Base-by-base conservation (phyloP, 352 stramenopile species). In the Pythium chondricola region DNA sequence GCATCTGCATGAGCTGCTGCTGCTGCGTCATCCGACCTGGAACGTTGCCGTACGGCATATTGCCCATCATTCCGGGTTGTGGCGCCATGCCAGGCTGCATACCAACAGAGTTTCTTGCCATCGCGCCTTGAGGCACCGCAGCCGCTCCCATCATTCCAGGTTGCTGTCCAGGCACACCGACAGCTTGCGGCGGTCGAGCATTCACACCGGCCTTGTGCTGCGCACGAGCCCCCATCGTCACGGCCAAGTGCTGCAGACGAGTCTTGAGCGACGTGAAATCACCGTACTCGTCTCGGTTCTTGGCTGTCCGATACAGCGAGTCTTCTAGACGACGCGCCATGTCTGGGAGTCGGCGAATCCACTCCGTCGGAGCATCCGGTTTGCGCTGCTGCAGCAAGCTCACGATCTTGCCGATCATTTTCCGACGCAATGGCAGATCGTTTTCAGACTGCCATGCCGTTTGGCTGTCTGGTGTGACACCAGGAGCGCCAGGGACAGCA, bases 301-400 rank as follows among this genome's bases (percentile, higher is more conserved):
- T 75, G 54, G 96, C 67, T 48, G 88, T 93, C 36, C 85, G 80
- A 67, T 98, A 99, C 39, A 99, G 67, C 39, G 93, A 98, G 57
- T 99, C 95, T 63, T 99, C 96, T 20, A 99, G 74, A 40, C 95
- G 84, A 40, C 97, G 94, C 6, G 96, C 96, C 96, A 99, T 99
- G 62, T 99, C 93, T 4, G 95, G 95, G 24, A 99, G 69, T 56
- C 97, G 96, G 39, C 97, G 88, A 49, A 98, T 92, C 95, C 96
- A 99, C 67, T 98, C 95, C 21, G 93, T 76, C 9, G 94, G 90
- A 16, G 96, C 95, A 67, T 99, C 96, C 2, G 95, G 95, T 44
- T 98, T 98, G 21, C 96, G 81, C 58, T 98, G 87, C 64, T 98
- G 87, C 37, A 99, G 68, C 43, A 99, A 71, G 65, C 95, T 96